Evolutionary conservation across 2,329 filamentous ascomycete species (phyloP), one percentile per base, ranked within the genome.

Genomic region (Apiospora malaysiana): DNA sequence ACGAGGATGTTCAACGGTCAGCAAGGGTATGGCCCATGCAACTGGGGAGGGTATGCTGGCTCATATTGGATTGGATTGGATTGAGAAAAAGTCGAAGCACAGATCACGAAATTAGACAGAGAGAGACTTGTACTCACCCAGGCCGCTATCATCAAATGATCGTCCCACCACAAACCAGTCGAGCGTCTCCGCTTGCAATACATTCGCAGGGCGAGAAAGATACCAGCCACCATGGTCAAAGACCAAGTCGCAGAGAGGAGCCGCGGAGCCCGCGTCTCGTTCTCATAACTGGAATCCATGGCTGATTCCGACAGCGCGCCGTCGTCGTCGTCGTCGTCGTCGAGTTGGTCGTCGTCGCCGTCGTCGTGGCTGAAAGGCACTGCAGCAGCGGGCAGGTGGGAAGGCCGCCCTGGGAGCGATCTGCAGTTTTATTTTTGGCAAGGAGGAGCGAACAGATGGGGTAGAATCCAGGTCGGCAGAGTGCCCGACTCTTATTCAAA

Each of bases 161-260:
- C 81, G 70, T 82, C 81, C 77, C 79, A 81, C 78, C 80, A 82
- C 37, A 82, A 46, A 65, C 80, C 81, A 46, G 78, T 76, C 1
- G 77, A 77, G 16, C 79, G 77, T 75, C 77, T 79, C 40, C 78
- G 66, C 68, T 82, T 82, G 76, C 80, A 82, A 76, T 82, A 82
- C 42, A 82, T 68, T 7, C 81, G 76, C 23, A 82, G 69, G 14
- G 73, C 72, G 5, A 82, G 70, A 21, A 81, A 63, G 0, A 80
- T 66, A 4, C 72, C 76, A 47, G 74, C 75, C 0, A 75, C 72
- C 1, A 71, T 70, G 0, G 74, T 71, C 46, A 81, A 56, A 2
- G 77, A 76, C 80, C 80, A 81, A 32, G 76, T 78, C 2, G 75
- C 75, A n/a, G 74, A 78, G 16, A 67, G 40, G 8, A 67, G 65